phyloP scores from a whole-genome alignment of 2,329 filamentous ascomycete genomes.

The Bipolaris gigantea region DNA sequence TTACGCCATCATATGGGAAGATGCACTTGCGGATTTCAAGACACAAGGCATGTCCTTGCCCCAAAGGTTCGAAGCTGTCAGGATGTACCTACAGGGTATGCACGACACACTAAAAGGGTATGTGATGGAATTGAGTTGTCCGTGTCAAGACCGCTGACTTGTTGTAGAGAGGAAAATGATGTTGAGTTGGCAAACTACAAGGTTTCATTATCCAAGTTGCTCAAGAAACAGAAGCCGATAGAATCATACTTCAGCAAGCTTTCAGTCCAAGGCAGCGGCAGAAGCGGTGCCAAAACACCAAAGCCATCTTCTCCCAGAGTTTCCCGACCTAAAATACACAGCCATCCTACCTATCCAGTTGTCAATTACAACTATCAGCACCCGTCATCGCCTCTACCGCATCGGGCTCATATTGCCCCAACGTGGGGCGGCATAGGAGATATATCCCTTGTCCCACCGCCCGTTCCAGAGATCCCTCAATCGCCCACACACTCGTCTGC shows the following conservation, averaged over 20 bases:
- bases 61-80: slow-evolving; percentile 55
- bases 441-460: slow-evolving; percentile 39
- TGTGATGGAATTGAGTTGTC: slow-evolving; percentile 16
- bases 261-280: slow-evolving; percentile 24
- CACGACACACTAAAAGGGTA: slow-evolving; percentile 52
- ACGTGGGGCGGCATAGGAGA: slow-evolving; percentile 30
- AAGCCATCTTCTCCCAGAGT: slow-evolving; percentile 30
- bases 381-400: slow-evolving; percentile 14
- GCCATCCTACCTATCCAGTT: slow-evolving; percentile 32
- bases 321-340: slow-evolving; percentile 34
- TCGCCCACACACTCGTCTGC: slow-evolving; percentile 49
- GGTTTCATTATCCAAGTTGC: slow-evolving; percentile 31
- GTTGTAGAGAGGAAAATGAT: slow-evolving; percentile 31
- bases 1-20: slow-evolving; percentile 56
- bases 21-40: slow-evolving; percentile 52
- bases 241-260: slow-evolving; percentile 40
- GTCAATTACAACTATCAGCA: slow-evolving; percentile 18
- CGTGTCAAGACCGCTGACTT: slow-evolving; percentile 15
- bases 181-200: slow-evolving; percentile 37
- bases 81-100: slow-evolving; percentile 52
- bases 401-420: slow-evolving; percentile 22
- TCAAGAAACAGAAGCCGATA: slow-evolving; percentile 43
- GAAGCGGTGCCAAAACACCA: slow-evolving; percentile 32
- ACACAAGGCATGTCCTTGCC: slow-evolving; percentile 52
- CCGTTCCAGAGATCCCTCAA: slow-evolving; percentile 44